Evolutionary conservation across 441 rosid genomes (phyloP).

Genomic region (Raphanus hybrid): DNA sequence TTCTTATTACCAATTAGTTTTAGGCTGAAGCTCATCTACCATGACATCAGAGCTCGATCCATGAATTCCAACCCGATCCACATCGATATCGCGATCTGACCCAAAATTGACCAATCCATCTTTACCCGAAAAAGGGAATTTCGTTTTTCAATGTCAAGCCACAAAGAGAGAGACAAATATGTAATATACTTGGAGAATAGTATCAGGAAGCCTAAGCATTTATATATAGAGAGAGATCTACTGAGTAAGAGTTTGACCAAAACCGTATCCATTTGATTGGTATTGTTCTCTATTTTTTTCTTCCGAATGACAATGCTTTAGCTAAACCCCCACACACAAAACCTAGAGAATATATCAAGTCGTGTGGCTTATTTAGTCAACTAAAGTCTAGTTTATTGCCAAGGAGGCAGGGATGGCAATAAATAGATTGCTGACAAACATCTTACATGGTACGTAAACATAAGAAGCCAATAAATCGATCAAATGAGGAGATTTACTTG

Average conservation of each 20-base stretch:
- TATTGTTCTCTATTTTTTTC: not conserved
- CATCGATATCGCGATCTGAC: too few species aligned
- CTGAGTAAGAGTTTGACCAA: not conserved
- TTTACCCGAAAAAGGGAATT: not conserved
- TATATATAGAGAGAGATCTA: not conserved
- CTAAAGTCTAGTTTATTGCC: too few species aligned
- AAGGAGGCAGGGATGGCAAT: too few species aligned
- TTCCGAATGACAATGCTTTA: not conserved
- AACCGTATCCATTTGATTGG: not conserved
- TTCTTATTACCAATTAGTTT: too few species aligned
- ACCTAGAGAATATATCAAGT: not conserved
- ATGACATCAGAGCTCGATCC: too few species aligned
- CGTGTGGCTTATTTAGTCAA: not conserved
- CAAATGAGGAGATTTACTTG: not conserved
- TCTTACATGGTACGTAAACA: not conserved
- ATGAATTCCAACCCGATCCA: too few species aligned
- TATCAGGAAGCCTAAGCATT: not conserved
- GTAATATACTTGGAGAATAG: constrained; percentile 5
- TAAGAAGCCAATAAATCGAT: not conserved
- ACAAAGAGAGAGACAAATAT: not conserved
- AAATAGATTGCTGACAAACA: too few species aligned
- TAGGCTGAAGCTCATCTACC: too few species aligned
- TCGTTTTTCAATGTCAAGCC: not conserved
- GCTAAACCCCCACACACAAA: not conserved
- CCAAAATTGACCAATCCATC: too few species aligned